These are phyloP conservation scores for Boletus sp. DNA, from an alignment of 768 basidiomycete species.

Conservation along the genomic window DNA sequence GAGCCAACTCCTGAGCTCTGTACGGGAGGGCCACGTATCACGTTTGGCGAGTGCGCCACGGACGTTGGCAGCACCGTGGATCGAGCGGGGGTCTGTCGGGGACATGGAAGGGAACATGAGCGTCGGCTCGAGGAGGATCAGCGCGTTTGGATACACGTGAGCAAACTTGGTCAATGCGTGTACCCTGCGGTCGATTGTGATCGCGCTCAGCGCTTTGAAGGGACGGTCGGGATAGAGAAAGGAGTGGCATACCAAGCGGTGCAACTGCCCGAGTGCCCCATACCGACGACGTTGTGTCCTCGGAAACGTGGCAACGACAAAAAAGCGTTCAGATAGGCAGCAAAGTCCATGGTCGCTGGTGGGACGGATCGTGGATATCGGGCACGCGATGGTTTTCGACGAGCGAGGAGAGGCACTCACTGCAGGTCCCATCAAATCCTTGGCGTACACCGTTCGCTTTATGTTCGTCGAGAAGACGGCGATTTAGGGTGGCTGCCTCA, in stretches of 20 bases:
- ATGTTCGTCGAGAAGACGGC: constrained; percentile 21
- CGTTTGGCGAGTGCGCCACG: constrained; percentile 26
- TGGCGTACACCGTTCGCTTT: constrained; percentile 12
- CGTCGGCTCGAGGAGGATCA: constrained; percentile 31
- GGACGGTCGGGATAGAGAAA: not conserved
- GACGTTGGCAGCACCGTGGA: constrained; percentile 31
- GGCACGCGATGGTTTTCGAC: not conserved
- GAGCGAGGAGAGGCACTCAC: constrained; percentile 10
- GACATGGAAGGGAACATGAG: constrained; percentile 31
- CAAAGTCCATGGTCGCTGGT: constrained; percentile 23
- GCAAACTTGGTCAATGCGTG: constrained; percentile 18
- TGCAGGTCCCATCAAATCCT: constrained; percentile 15
- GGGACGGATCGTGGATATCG: not conserved
- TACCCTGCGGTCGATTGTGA: constrained; percentile 7
- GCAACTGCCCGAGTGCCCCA: constrained; percentile 31
- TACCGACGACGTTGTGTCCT: constrained; percentile 22
- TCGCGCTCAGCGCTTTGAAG: not conserved
- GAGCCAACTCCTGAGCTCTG: constrained; percentile 21
- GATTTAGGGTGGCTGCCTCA: constrained; percentile 33
- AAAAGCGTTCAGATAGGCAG: constrained; percentile 25
- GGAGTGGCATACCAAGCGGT: constrained; percentile 21
- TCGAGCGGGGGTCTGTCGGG: constrained; percentile 24
- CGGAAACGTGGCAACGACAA: constrained; percentile 22
- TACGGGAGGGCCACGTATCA: constrained; percentile 25
- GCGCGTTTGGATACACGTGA: constrained; percentile 8